Evolutionary conservation across 345 rosid species (phyloP).

Genomic region (Gossypium raimondii): DNA sequence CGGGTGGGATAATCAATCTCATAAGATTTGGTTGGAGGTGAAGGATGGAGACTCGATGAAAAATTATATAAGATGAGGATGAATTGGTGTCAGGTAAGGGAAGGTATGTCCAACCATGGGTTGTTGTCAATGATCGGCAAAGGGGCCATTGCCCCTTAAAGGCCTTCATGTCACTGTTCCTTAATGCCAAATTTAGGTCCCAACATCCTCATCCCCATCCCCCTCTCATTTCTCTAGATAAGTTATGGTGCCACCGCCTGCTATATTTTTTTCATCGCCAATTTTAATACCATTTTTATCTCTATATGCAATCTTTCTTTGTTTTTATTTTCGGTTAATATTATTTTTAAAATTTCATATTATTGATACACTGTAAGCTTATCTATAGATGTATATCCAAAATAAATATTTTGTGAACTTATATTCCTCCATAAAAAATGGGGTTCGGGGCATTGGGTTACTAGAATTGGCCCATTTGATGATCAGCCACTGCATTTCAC

Average conservation of each 20-base stretch:
- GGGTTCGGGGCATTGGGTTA: background rate
- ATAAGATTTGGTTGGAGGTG: conserved; percentile 18
- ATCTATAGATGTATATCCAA: no score
- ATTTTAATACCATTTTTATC: background rate
- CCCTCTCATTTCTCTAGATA: background rate
- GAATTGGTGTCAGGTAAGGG: conserved; percentile 9
- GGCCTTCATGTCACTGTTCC: conserved; percentile 12
- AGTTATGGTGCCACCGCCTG: background rate
- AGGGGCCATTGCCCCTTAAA: conserved; percentile 19
- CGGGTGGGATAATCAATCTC: conserved; percentile 24
- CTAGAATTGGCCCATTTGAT: background rate
- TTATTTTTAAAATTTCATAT: background rate
- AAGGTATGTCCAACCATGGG: conserved; percentile 29
- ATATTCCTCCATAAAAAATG: background rate
- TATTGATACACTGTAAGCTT: no score
- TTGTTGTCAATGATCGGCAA: conserved; percentile 28
- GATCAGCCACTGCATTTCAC: background rate
- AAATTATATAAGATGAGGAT: conserved; percentile 8
- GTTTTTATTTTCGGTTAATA: background rate
- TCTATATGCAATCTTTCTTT: no score
- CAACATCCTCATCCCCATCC: background rate
- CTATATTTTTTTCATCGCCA: background rate
- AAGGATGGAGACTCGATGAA: conserved; percentile 28
- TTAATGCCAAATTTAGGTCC: conserved; percentile 13
- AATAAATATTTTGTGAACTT: no score